These are phyloP conservation scores for Aspergillus hancockii DNA, from an alignment of 495 filamentous ascomycete species.

Conservation along the genomic window DNA sequence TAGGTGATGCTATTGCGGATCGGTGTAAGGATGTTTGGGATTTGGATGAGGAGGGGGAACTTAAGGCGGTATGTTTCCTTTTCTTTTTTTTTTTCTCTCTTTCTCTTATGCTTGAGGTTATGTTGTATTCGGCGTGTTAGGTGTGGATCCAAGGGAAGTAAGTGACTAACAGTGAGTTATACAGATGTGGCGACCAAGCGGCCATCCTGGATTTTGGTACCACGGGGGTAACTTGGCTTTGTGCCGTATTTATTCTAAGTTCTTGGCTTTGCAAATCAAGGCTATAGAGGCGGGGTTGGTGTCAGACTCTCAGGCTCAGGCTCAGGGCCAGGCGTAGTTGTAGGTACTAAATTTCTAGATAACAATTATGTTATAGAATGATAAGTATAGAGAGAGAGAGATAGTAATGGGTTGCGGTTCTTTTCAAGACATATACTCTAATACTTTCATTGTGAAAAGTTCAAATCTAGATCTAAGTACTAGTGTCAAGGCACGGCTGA, in stretches of 20 bases:
- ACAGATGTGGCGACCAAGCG: constrained; percentile 68
- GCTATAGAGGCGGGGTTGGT: constrained; percentile 56
- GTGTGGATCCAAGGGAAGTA: not conserved
- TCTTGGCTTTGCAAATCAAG: constrained; percentile 76
- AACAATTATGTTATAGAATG: no score
- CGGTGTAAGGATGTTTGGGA: constrained; percentile 74
- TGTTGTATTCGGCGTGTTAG: no score
- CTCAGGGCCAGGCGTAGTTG: not conserved
- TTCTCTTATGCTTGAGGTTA: not conserved
- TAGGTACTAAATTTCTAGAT: not conserved
- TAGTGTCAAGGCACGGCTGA: not conserved
- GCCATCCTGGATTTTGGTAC: constrained; percentile 78
- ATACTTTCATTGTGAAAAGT: no score
- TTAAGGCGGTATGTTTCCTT: constrained; percentile 41
- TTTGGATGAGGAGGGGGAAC: constrained; percentile 75
- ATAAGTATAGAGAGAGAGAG: no score
- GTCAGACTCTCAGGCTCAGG: not conserved
- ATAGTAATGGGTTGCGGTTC: no score
- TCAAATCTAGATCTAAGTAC: not conserved
- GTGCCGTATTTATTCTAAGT: constrained; percentile 67
- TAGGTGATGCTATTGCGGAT: constrained; percentile 70
- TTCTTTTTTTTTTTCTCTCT: not conserved
- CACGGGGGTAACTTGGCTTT: constrained; percentile 77
- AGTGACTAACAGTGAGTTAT: constrained; percentile 18
- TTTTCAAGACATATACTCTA: no score